These are phyloP conservation scores for Lactarius hengduanensis DNA, from an alignment of 768 basidiomycete genomes.

Conservation along the genomic window DNA sequence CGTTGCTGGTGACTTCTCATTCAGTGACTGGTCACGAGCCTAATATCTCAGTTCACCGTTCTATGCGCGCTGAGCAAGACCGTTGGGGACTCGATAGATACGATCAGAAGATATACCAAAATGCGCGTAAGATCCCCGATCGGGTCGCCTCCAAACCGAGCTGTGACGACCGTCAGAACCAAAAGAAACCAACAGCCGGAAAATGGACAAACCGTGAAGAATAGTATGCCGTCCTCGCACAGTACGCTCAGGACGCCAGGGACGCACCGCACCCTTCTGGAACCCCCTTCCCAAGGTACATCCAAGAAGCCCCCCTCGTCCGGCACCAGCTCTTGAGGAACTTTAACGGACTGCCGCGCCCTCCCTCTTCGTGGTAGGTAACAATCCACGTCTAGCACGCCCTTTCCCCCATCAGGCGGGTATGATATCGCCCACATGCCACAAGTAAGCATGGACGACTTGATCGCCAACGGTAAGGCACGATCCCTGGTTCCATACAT, in stretches of 20 bases:
- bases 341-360: neutral
- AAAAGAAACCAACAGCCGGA: neutral
- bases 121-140: constrained; percentile 10
- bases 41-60: too few relatives aligned
- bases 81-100: neutral
- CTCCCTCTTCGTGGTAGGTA: neutral
- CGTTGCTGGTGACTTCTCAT: too few relatives aligned
- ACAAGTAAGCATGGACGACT: constrained; percentile 14
- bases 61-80: neutral
- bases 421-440: constrained; percentile 15
- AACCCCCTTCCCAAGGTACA: neutral
- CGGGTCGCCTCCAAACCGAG: neutral
- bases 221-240: constrained; percentile 21
- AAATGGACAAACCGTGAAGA: constrained; percentile 12
- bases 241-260: constrained; percentile 8
- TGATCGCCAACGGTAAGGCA: constrained; percentile 1
- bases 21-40: too few relatives aligned
- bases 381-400: constrained; percentile 10
- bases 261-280: neutral
- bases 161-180: neutral
- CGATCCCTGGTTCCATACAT: neutral
- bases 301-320: neutral
- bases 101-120: constrained; percentile 19
- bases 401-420: constrained; percentile 9
- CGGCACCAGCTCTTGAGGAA: neutral